These are phyloP conservation scores for Pestalotiopsis fici DNA, from an alignment of 2,329 filamentous ascomycete genomes.

Conservation along the genomic window DNA sequence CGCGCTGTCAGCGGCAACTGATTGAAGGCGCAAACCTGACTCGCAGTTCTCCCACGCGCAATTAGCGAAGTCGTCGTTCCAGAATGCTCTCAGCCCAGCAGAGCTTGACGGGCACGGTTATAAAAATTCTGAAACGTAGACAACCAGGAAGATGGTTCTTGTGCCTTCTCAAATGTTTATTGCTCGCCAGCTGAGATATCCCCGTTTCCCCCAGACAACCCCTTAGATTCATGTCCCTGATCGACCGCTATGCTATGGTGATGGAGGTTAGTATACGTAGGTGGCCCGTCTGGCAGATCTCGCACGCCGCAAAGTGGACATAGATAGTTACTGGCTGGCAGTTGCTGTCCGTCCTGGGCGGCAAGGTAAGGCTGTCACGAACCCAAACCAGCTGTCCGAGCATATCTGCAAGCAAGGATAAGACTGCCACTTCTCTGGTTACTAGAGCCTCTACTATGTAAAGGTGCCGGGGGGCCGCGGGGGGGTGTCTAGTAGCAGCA, in stretches of 20 bases:
- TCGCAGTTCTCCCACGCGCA: not conserved
- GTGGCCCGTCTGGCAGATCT: not conserved
- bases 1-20: not conserved
- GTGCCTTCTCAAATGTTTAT: not conserved
- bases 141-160: not conserved
- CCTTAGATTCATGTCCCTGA: not conserved
- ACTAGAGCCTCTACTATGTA: not conserved
- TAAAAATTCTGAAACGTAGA: not conserved
- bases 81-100: not conserved
- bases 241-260: not conserved
- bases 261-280: not conserved
- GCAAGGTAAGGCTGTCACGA: not conserved
- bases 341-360: not conserved
- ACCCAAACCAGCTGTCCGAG: not conserved
- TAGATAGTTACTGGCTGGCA: not conserved
- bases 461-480: not conserved
- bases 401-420: not conserved
- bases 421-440: not conserved
- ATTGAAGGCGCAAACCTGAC: not conserved
- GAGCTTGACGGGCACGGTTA: not conserved
- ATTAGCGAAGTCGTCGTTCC: not conserved
- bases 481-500: too few species aligned
- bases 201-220: not conserved
- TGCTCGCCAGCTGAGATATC: not conserved
- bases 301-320: not conserved